Evolutionary conservation across 441 rosid species (phyloP).

Genomic region (Kokia cookei): DNA sequence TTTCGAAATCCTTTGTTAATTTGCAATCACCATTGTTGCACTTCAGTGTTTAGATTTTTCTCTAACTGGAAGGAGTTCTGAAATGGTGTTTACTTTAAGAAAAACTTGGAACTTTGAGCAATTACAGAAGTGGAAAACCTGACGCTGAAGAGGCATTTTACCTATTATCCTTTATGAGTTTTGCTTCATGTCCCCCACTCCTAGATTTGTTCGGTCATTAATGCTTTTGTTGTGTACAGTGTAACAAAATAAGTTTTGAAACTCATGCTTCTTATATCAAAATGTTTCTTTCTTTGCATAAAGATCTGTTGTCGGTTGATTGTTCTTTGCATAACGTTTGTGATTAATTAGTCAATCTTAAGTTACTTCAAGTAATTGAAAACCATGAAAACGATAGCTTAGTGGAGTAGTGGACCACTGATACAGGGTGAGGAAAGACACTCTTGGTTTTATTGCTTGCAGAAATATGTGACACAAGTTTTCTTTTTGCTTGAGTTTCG

Average conservation of each 20-base stretch:
- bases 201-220: slow-evolving; percentile 1
- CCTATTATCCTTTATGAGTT: slow-evolving; percentile 1
- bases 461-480: background rate
- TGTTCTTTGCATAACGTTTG: background rate
- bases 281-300: background rate
- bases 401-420: slow-evolving; percentile 14
- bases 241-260: background rate
- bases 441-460: slow-evolving; percentile 1
- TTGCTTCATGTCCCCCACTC: slow-evolving; percentile 1
- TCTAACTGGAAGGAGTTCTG: slow-evolving; percentile 22
- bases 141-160: background rate
- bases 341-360: slow-evolving; percentile 1
- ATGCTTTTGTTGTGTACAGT: slow-evolving; percentile 20
- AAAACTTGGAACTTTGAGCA: slow-evolving; percentile 19
- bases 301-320: background rate
- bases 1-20: slow-evolving; percentile 10
- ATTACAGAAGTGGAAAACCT: slow-evolving; percentile 8
- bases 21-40: slow-evolving; percentile 3
- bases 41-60: slow-evolving; percentile 2
- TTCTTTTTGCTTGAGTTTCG: background rate
- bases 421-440: slow-evolving; percentile 17
- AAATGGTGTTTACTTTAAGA: background rate
- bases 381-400: slow-evolving; percentile 10
- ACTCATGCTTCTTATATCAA: background rate
- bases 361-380: slow-evolving; percentile 13